Evolutionary conservation across 2,329 filamentous ascomycete species (phyloP), one percentile per base, ranked within the genome.

Genomic region (Sarocladium strictum): DNA sequence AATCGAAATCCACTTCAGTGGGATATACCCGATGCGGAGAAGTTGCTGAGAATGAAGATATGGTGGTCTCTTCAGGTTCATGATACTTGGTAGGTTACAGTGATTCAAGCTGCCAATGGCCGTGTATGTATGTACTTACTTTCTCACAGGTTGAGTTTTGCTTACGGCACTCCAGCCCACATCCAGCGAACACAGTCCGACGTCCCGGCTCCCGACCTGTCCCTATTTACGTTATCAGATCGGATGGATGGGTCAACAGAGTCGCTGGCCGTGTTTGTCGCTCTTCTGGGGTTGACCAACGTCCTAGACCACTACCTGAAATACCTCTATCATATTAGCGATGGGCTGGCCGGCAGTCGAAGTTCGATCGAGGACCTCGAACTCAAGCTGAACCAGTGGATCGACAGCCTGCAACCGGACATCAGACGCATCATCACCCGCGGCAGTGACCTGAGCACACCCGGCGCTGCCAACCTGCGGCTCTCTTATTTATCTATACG

Each of bases 31-130:
- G 61, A 69, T 3, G 61, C 70, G 5, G 79, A 83, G 58, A 82
- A 82, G 61, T 64, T 69, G 11, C 58, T 80, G 4, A 64, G 80
- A 23, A 76, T 80, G 59, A 71, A 74, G 53, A 74, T 81, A 1
- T 83, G 80, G 80, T 82, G 80, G 79, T 69, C 72, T 9, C 62
- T 83, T 1, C 59, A 80, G 14, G 68, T 83, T 10, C 74, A 81
- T 51, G 80, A 84, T 60, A 71, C 74, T 53, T 83, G 80, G 79
- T 80, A 65, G 51, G 66, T 60, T 4, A 19, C 17, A 10, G 7
- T 23, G 9, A 4, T 24, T 10, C 23, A 45, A n/a, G n/a, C n/a
- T n/a, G n/a, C n/a, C n/a, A n/a, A n/a, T n/a, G n/a, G n/a, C n/a
- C n/a, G n/a, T n/a, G n/a, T n/a, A n/a, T n/a, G n/a, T n/a, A n/a